phyloP scores from a whole-genome alignment of 805 yeast species.

The Pichia scutulata region DNA sequence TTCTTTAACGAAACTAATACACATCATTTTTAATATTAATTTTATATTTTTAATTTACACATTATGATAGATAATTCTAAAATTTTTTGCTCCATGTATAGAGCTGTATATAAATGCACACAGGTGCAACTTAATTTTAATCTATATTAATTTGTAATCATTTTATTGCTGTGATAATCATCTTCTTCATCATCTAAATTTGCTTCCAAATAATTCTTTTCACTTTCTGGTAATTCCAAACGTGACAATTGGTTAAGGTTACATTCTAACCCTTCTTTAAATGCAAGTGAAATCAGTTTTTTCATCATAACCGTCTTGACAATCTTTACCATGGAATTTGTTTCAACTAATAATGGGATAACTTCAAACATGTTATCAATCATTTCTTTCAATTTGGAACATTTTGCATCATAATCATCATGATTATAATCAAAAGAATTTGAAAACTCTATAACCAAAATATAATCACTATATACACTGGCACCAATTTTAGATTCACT shows the following conservation, averaged over 20 bases:
- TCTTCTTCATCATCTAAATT: neutral
- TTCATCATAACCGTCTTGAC: slow-evolving; percentile 49
- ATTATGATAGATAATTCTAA: neutral
- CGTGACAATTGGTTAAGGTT: slow-evolving; percentile 29
- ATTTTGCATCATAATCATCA: slow-evolving; percentile 6
- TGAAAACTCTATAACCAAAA: slow-evolving; percentile 24
- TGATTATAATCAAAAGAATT: slow-evolving; percentile 4
- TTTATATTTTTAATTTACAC: neutral
- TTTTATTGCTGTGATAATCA: neutral
- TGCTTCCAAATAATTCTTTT: slow-evolving; percentile 26
- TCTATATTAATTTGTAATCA: neutral
- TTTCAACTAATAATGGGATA: slow-evolving; percentile 34
- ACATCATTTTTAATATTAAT: neutral
- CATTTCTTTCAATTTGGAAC: slow-evolving; percentile 13
- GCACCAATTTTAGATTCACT: slow-evolving; percentile 51
- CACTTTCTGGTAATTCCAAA: slow-evolving; percentile 41
- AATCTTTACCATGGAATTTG: slow-evolving; percentile 33
- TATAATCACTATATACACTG: slow-evolving; percentile 47
- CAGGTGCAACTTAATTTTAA: neutral
- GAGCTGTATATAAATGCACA: neutral
- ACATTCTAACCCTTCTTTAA: slow-evolving; percentile 24
- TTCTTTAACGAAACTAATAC: neutral
- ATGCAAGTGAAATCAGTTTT: slow-evolving; percentile 35
- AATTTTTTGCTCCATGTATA: neutral
- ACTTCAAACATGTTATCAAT: slow-evolving; percentile 38